A percentile compares a stretch with the other conserved stretches of the same genome.
Evolutionary conservation across 2,329 filamentous ascomycete genomes (phyloP).

Genomic region (Emergomyces pasteurianus): DNA sequence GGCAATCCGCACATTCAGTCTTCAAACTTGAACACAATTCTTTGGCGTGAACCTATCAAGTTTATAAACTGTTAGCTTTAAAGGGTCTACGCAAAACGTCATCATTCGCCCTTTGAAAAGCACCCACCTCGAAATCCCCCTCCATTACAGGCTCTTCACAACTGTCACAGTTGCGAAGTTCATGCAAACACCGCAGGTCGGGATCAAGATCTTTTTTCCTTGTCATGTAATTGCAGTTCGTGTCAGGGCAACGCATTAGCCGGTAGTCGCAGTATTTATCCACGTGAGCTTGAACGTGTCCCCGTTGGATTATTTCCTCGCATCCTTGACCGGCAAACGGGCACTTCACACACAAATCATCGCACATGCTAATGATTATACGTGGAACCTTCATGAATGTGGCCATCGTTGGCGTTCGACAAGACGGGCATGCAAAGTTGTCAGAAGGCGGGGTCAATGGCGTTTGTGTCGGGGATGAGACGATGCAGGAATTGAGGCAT

Average conservation of each 20-base stretch:
- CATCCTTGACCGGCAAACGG: slow-evolving; percentile 46
- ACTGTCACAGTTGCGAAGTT: slow-evolving; percentile 38
- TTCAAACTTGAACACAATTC: slow-evolving; percentile 27
- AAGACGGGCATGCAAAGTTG: slow-evolving; percentile 44
- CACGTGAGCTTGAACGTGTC: slow-evolving; percentile 47
- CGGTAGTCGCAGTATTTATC: slow-evolving; percentile 49
- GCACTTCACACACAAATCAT: slow-evolving; percentile 49
- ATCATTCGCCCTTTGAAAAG: background rate
- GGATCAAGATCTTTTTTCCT: slow-evolving; percentile 43
- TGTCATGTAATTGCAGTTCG: slow-evolving; percentile 40
- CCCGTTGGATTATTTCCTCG: slow-evolving; percentile 40
- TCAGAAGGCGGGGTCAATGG: slow-evolving; percentile 11
- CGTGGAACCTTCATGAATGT: slow-evolving; percentile 37
- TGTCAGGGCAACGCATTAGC: slow-evolving; percentile 40
- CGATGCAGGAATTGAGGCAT: slow-evolving; percentile 42
- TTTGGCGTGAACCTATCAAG: slow-evolving; percentile 23
- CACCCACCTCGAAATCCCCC: slow-evolving; percentile 39
- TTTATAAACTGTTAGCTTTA: background rate
- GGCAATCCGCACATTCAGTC: slow-evolving; percentile 27
- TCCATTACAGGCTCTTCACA: slow-evolving; percentile 44
- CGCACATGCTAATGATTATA: slow-evolving; percentile 48
- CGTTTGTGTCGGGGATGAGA: slow-evolving; percentile 15
- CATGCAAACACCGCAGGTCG: slow-evolving; percentile 41
- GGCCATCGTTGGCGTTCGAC: slow-evolving; percentile 36
- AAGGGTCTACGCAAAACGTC: background rate